phyloP scores from a whole-genome alignment of 2,329 filamentous ascomycete species.

The Cladophialophora psammophila region DNA sequence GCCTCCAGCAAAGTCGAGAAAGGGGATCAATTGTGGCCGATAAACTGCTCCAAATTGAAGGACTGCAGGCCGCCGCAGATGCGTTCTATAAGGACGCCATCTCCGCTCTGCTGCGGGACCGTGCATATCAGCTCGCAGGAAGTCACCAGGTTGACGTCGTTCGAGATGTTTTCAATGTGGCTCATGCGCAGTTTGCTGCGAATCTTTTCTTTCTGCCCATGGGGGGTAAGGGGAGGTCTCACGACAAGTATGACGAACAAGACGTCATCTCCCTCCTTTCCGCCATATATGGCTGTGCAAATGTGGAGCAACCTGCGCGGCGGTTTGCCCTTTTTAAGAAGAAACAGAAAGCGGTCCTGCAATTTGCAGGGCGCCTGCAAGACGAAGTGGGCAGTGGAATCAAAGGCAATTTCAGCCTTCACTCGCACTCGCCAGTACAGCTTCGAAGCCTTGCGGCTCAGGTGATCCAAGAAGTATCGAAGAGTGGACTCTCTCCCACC shows the following conservation, averaged over 20 bases:
- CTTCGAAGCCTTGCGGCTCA: constrained; percentile 37
- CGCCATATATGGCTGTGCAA: constrained; percentile 61
- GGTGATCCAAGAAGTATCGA: constrained; percentile 16
- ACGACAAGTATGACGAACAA: constrained; percentile 61
- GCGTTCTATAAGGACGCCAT: constrained; percentile 58
- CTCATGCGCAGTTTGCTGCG: constrained; percentile 62
- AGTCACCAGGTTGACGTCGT: constrained; percentile 58
- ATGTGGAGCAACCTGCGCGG: constrained; percentile 61
- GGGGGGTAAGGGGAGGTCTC: constrained; percentile 60
- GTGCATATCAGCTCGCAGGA: constrained; percentile 56
- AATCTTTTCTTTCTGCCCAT: constrained; percentile 64
- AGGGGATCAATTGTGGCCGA: background rate
- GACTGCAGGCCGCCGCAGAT: constrained; percentile 55
- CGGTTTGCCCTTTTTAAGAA: constrained; percentile 56
- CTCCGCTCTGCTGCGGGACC: constrained; percentile 51
- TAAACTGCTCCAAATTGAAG: constrained; percentile 35
- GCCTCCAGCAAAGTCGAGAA: constrained; percentile 5
- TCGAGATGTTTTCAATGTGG: constrained; percentile 60
- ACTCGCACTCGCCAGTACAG: constrained; percentile 55
- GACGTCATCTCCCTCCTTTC: constrained; percentile 63
- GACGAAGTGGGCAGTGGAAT: constrained; percentile 68
- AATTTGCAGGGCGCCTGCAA: constrained; percentile 69
- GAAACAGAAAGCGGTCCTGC: constrained; percentile 62
- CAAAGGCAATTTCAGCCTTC: constrained; percentile 62
- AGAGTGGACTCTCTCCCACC: constrained; percentile 17